Evolutionary conservation across 345 rosid genomes (phyloP), one percentile per base, ranked within the genome.

Genomic region (Syzygium jambos): DNA sequence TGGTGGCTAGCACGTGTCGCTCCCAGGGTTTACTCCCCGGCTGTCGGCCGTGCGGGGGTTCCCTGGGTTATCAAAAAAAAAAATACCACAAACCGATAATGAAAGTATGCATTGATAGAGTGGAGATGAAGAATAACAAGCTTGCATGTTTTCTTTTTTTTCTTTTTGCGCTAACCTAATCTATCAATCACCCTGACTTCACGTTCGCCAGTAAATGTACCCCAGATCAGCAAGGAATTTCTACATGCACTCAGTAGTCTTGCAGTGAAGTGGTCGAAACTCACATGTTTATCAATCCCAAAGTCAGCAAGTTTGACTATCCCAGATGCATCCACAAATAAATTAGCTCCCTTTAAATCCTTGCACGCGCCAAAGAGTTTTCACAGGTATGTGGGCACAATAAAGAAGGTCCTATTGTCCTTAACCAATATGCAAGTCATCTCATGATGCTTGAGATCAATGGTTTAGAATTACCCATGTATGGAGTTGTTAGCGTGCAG

Each of bases 241-340:
- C 7, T 12, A 59, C 7, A 27, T 5, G 30, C 65, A 4, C 29
- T 27, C 7, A 2, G 16, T 11, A 59, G 30, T 27, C 30, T 59
- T 27, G 30, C 5, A 25, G 27, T 51, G 34, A 49, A 16, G 63
- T 34, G 25, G 29, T 14, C 55, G 11, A 63, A 83, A 92, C 98
- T 95, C 90, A 96, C 98, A 87, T 93, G 98, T 92, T 97, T 96
- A 53, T 98, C 94, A 98, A 94, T 97, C 90, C 98, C 99, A 89
- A 95, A 97, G 88, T 95, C 96, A 14, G 98, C 98, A 84, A 97
- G 98, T 93, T 95, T 97, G 82, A 96, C 98, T 54, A 95, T 96
- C 29, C 99, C 98, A 86, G 88, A 93, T 86, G 97, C 98, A 93
- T 97, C 97, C 84, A 97, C 98, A 85, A 97, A 98, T 88, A 95